Base-by-base conservation (phyloP, 441 rosid genomes). In the Erodium moschatum region DNA sequence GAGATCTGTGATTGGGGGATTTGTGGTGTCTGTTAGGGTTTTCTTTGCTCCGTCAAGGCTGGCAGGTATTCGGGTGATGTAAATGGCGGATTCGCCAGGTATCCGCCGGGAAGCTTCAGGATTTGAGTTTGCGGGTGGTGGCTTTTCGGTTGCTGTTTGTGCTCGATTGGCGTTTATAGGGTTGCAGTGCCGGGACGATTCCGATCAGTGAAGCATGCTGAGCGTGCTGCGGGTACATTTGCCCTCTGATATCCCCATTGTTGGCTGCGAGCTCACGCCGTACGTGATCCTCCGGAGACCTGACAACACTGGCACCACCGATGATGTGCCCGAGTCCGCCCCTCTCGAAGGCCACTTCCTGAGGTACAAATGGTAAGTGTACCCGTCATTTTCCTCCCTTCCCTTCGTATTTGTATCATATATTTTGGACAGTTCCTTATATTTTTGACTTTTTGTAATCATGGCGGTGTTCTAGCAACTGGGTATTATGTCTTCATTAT, bases 201-300 rank as follows among this genome's bases (percentile, higher is more conserved):
- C 73, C 54, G 74, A 76, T 73, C 77, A 81, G 75, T 77, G 78
- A 87, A 89, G 91, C 82, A 94, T 94, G 99, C 94, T 94, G 86
- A 88, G 92, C 86, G 98, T 95, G 93, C 79, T 92, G 70, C 93
- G 98, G 46, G 86, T 92, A 82, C 96, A 92, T 77, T 88, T 95
- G 40, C 97, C 98, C 71, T 92, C 98, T 72, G 98, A 92, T 77
- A 92, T 90, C 46, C 99, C 99, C 54, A 92, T 92, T 80, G 99
- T 92, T 63, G 99, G 99, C 77, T 89, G 98, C 74, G 98, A 95
- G 79, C 84, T 95, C 72, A 87, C 98, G 72, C 99, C 99, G 68
- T 89, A 92, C 79, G 95, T 95, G 7, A 88, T 90, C 38, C 72
- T 90, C 60, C 89, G 96, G 75, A 95, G 98, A 7, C 88, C 89